Evolutionary conservation across 331 rosid species (phyloP), one percentile per base, ranked within the genome.

Genomic region (Stylosanthes scabra): DNA sequence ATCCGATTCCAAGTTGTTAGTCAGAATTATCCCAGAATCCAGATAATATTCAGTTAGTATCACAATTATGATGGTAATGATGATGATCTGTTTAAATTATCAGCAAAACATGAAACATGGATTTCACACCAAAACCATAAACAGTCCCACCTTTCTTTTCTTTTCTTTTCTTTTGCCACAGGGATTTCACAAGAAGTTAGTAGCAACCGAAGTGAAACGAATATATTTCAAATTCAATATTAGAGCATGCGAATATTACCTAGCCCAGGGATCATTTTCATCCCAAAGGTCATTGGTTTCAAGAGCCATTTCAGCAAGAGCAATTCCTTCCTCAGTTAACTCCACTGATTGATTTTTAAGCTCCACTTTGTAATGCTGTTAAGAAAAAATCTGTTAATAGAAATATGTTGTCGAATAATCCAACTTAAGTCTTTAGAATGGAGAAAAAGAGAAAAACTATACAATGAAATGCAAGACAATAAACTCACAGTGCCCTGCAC

Each of bases 241-340:
- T 39, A 41, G 70, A 50, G 54, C 15, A 70, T n/a, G 63, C 51
- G 68, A 66, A 84, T 40, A 59, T 44, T 83, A 91, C 97, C 98
- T 88, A 28, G 97, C 97, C 98, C 98, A 93, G 2, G 98, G 98
- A 83, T 93, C 98, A 85, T 81, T 89, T 85, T 93, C 98, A 89
- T 93, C 98, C 98, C 98, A 93, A 65, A 93, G 86, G 82, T 93
- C 98, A 77, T 81, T 86, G 44, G 96, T 91, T 85, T 93, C 98
- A 57, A 93, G 97, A 84, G 96, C 97, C 83, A 75, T 86, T 83
- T 93, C 98, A 7, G 98, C 98, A 78, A 93, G 97, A 37, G 86
- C 87, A 74, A 93, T 93, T 84, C 98, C 98, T 78, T 93, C 96
- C 79, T 93, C 98, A 13, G 96, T 91, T 88, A 93, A 81, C 90